A percentile compares a stretch with the other conserved stretches of the same genome.
phyloP scores from a whole-genome alignment of 2,329 filamentous ascomycete species.

The Diaporthe citriasiana region DNA sequence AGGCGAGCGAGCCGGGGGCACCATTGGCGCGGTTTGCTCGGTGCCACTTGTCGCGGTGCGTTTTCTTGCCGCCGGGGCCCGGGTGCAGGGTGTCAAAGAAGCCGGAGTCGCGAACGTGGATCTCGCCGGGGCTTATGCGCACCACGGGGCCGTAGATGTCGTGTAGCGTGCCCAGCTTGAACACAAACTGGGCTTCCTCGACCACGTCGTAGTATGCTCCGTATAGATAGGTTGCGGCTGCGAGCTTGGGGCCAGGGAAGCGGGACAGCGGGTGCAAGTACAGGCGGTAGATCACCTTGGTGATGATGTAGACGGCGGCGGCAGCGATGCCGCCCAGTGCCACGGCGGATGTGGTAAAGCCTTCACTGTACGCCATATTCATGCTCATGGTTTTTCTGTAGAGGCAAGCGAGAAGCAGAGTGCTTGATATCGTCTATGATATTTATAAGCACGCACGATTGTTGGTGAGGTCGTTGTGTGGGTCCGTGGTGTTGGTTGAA shows the following conservation, averaged over 20 bases:
- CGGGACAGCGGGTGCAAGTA: constrained; percentile 16
- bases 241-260: constrained; percentile 27
- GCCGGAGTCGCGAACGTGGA: constrained; percentile 14
- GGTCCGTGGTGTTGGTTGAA: neutral
- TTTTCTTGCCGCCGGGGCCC: neutral
- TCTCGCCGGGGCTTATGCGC: constrained; percentile 33
- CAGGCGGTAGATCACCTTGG: constrained; percentile 13
- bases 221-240: constrained; percentile 6
- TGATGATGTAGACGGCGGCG: neutral
- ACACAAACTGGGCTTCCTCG: neutral
- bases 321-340: neutral
- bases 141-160: constrained; percentile 29
- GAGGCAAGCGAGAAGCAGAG: neutral
- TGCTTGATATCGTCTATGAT: neutral
- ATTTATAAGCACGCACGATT: neutral
- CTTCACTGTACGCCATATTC: constrained; percentile 1
- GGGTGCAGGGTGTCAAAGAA: constrained; percentile 26
- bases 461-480: neutral
- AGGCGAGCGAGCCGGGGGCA: neutral
- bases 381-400: neutral
- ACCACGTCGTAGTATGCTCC: constrained; percentile 15
- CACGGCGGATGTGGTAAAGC: neutral
- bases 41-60: constrained; percentile 22
- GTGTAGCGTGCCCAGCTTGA: constrained; percentile 16
- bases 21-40: neutral